phyloP scores from a whole-genome alignment of 768 basidiomycete species.

The Lactarius quietus region DNA sequence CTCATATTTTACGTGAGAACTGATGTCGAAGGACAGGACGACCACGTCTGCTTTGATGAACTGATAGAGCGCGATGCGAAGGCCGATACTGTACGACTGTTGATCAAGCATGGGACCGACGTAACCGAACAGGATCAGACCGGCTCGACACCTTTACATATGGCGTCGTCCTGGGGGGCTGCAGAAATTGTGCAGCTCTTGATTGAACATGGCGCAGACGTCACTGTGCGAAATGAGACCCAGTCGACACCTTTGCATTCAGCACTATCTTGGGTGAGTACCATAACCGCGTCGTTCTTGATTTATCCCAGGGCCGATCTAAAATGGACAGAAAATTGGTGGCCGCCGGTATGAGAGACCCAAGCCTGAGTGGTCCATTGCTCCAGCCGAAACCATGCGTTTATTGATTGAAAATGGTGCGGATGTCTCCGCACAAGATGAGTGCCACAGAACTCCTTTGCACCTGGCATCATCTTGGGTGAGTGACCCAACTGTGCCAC shows the following conservation, averaged over 20 bases:
- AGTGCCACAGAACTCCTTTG: no score
- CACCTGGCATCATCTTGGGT: not conserved
- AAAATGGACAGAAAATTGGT: no score
- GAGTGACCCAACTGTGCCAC: not conserved
- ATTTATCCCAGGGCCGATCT: no score
- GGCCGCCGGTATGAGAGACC: no score
- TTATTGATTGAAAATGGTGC: not conserved
- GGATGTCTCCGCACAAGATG: no score
- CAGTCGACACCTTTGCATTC: not conserved
- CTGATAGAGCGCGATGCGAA: no score
- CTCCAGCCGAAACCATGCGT: not conserved
- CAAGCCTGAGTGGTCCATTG: conserved; percentile 44
- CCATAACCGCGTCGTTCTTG: no score
- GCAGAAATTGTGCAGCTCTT: not conserved
- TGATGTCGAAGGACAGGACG: no score
- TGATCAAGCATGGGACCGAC: not conserved
- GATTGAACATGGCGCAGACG: not conserved
- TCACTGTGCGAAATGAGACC: not conserved
- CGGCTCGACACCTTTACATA: not conserved
- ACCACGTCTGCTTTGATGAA: no score
- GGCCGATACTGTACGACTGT: no score
- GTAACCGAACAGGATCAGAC: not conserved
- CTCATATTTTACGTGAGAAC: no score
- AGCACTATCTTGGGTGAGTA: not conserved
- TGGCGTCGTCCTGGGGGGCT: not conserved